Evolutionary conservation across 1,284 basidiomycete genomes (phyloP).

Genomic region (Pascua sp.): DNA sequence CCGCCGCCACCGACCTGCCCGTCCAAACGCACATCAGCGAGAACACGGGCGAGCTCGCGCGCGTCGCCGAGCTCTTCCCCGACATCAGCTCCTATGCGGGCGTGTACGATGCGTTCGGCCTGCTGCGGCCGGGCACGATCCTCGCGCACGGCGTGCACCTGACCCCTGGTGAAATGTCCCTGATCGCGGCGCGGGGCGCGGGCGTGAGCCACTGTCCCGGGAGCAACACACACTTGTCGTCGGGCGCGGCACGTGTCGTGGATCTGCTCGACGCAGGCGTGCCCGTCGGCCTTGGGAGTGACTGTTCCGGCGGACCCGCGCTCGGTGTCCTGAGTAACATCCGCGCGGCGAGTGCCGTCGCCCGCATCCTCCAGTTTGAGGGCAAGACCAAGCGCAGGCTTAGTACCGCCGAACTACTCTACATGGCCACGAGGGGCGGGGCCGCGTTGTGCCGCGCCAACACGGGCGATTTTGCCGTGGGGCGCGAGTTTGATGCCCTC

Average conservation of each 20-base stretch:
- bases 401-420: conserved; percentile 70
- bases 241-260: conserved; percentile 75
- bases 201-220: conserved; percentile 91
- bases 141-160: conserved; percentile 81
- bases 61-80: conserved; percentile 66
- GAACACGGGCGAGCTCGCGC: conserved; percentile 70
- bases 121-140: conserved; percentile 76
- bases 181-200: conserved; percentile 65
- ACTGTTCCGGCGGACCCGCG: conserved; percentile 84
- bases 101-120: conserved; percentile 75
- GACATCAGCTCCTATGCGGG: conserved; percentile 61
- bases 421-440: conserved; percentile 88
- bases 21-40: conserved; percentile 95
- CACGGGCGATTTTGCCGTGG: conserved; percentile 69
- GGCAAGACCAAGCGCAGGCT: conserved; percentile 46
- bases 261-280: conserved; percentile 19
- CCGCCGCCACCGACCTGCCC: conserved; percentile 44
- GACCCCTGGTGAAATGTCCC: conserved; percentile 63
- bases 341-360: conserved; percentile 74
- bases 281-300: conserved; percentile 83
- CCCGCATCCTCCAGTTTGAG: conserved; percentile 62
- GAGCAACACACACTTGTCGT: conserved; percentile 85
- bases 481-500: conserved; percentile 89
- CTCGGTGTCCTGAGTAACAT: conserved; percentile 79
- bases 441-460: conserved; percentile 76